These are phyloP conservation scores for Cucumis hystrix DNA, from an alignment of 306 rosid species.

Conservation along the genomic window DNA sequence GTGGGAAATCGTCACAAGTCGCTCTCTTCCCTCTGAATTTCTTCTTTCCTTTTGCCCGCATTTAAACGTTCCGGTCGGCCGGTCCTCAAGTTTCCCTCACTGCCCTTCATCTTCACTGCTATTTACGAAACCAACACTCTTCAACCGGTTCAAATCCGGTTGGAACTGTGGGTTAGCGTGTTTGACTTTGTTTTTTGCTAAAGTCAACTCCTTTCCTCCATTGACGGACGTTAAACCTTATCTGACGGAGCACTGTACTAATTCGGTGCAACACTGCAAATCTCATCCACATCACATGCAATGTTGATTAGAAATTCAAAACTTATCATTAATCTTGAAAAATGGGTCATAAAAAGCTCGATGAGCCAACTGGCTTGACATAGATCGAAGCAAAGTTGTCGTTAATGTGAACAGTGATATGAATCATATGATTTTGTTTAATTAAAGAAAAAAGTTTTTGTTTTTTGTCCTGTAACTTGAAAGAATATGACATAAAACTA, in stretches of 20 bases:
- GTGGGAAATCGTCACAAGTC: conserved; percentile 23
- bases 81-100: neutral
- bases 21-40: conserved; percentile 13
- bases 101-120: neutral
- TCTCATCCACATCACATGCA: neutral
- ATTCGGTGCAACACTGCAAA: neutral
- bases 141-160: neutral
- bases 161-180: neutral
- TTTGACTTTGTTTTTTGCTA: neutral
- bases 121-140: neutral
- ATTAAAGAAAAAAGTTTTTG: neutral
- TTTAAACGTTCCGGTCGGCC: conserved; percentile 44
- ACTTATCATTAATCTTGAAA: neutral
- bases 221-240: neutral
- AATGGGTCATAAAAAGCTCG: neutral
- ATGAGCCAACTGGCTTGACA: neutral
- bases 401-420: neutral
- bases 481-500: neutral
- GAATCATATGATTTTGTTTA: neutral
- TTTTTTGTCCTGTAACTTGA: neutral
- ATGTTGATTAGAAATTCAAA: neutral
- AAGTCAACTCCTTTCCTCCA: neutral
- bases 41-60: conserved; percentile 6
- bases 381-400: neutral
- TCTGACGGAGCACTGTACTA: neutral